phyloP scores from a whole-genome alignment of 495 filamentous ascomycete species.

The Podospora sp. region DNA sequence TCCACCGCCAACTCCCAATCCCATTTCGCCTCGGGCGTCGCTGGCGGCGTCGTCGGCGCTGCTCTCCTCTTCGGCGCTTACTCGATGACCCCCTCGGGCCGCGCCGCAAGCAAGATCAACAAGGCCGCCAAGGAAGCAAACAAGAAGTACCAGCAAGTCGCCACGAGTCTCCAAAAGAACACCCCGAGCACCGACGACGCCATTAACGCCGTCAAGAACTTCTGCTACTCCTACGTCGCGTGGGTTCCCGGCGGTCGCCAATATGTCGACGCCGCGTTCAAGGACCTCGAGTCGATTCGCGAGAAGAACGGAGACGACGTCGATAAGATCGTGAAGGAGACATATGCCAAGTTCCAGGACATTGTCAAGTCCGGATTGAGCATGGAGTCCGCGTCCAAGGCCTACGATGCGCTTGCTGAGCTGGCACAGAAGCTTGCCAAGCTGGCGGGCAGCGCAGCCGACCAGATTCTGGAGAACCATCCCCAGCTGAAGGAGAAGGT shows the following conservation, averaged over 20 bases:
- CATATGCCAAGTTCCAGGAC: slow-evolving; percentile 60
- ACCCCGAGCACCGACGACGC: slow-evolving; percentile 63
- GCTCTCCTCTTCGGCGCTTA: slow-evolving; percentile 55
- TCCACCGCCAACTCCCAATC: slow-evolving; percentile 41
- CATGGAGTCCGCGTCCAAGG: slow-evolving; percentile 52
- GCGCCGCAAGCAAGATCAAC: slow-evolving; percentile 43
- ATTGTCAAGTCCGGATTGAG: slow-evolving; percentile 53
- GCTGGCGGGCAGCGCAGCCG: slow-evolving; percentile 57
- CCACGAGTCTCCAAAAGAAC: slow-evolving; percentile 52
- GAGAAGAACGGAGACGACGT: slow-evolving; percentile 64
- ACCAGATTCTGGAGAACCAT: slow-evolving; percentile 65
- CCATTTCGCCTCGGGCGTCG: slow-evolving; percentile 53
- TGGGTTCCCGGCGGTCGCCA: slow-evolving; percentile 66
- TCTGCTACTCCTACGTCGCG: slow-evolving; percentile 61
- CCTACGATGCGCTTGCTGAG: slow-evolving; percentile 57
- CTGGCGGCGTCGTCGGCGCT: slow-evolving; percentile 46
- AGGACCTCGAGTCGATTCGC: slow-evolving; percentile 62
- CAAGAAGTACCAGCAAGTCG: slow-evolving; percentile 54
- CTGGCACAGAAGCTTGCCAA: slow-evolving; percentile 52
- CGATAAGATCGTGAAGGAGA: slow-evolving; percentile 60
- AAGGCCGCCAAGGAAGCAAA: slow-evolving; percentile 54
- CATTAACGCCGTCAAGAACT: slow-evolving; percentile 57
- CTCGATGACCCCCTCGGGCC: slow-evolving; percentile 59
- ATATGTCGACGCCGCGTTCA: slow-evolving; percentile 63
- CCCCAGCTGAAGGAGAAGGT: slow-evolving; percentile 68